A percentile compares a stretch with the other conserved stretches of the same genome.
Conservation (phyloP, 169 alveolate species). For the Plasmodium ovale region DNA sequence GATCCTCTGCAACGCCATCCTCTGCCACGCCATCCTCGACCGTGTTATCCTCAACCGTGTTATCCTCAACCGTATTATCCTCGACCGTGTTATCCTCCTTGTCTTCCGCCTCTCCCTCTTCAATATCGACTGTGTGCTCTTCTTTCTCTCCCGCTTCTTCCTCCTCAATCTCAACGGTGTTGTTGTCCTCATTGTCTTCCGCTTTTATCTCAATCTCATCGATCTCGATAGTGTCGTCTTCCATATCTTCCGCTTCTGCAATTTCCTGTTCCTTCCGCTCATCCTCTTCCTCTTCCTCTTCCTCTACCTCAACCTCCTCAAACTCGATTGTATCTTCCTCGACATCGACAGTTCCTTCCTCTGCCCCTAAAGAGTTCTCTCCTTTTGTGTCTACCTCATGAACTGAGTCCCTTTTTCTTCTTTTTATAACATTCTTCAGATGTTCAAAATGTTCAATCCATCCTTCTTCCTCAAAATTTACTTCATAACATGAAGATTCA, state of each 20-base stretch:
- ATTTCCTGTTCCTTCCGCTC: background rate
- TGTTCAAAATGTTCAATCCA: slow-evolving; percentile 41
- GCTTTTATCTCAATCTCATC: background rate
- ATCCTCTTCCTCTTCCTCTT: background rate
- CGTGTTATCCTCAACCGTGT: background rate
- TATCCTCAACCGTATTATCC: background rate
- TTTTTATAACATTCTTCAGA: slow-evolving; percentile 16
- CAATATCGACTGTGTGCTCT: background rate
- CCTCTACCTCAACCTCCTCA: background rate
- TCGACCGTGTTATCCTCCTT: background rate
- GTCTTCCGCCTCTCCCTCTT: background rate
- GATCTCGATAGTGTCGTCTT: background rate
- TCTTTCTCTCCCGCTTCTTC: background rate
- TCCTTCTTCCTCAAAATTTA: slow-evolving; percentile 41
- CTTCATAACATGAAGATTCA: slow-evolving; percentile 75
- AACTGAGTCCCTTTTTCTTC: background rate
- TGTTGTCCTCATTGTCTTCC: background rate
- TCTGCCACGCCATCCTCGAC: background rate
- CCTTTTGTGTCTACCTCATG: no score
- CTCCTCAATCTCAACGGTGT: background rate
- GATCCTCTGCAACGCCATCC: background rate
- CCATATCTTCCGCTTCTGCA: background rate
- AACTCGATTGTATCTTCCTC: background rate
- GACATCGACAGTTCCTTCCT: no score
- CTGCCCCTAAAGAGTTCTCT: no score